phyloP scores from a whole-genome alignment of 768 basidiomycete species.

The Lyophyllum decastes region DNA sequence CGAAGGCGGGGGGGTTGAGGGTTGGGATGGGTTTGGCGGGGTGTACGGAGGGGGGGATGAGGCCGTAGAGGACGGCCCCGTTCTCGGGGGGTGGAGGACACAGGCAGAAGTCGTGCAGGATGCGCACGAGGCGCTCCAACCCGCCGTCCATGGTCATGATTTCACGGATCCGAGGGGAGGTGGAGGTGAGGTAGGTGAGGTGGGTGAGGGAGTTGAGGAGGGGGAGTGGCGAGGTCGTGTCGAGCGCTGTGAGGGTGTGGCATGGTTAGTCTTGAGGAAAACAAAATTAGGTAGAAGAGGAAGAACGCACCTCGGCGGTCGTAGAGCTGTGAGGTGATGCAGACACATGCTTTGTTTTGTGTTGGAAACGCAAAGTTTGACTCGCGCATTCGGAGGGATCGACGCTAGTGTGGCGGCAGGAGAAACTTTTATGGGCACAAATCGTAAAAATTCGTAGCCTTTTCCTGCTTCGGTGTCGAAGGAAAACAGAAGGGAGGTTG shows the following conservation, averaged over 20 bases:
- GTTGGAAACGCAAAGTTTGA: conserved; percentile 94
- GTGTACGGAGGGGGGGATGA: conserved; percentile 63
- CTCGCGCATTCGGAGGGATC: conserved; percentile 69
- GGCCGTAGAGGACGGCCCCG: conserved; percentile 74
- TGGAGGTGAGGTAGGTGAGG: conserved; percentile 94
- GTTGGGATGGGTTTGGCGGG: conserved; percentile 58
- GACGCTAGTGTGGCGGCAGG: neutral
- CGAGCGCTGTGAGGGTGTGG: conserved; percentile 48
- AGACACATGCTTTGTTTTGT: conserved; percentile 93
- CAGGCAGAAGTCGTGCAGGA: conserved; percentile 86
- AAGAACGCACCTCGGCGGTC: conserved; percentile 76
- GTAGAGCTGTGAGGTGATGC: conserved; percentile 92
- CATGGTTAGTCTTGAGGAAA: conserved; percentile 1
- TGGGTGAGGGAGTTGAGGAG: conserved; percentile 90
- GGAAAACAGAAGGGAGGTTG: too few relatives aligned
- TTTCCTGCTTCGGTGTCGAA: too few relatives aligned
- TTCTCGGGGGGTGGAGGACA: conserved; percentile 82
- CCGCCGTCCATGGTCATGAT: conserved; percentile 99
- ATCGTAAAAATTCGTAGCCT: neutral
- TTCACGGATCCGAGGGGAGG: conserved; percentile 96
- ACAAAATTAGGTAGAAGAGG: conserved; percentile 1
- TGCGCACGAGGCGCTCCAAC: conserved; percentile 90
- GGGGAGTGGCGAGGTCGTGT: conserved; percentile 48
- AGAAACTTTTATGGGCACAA: neutral
- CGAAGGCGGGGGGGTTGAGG: conserved; percentile 68